Percentiles rank a stretch among this genome's conserved stretches.
Conservation (phyloP, 2,329 filamentous ascomycete genomes). For the Curvularia lunata region DNA sequence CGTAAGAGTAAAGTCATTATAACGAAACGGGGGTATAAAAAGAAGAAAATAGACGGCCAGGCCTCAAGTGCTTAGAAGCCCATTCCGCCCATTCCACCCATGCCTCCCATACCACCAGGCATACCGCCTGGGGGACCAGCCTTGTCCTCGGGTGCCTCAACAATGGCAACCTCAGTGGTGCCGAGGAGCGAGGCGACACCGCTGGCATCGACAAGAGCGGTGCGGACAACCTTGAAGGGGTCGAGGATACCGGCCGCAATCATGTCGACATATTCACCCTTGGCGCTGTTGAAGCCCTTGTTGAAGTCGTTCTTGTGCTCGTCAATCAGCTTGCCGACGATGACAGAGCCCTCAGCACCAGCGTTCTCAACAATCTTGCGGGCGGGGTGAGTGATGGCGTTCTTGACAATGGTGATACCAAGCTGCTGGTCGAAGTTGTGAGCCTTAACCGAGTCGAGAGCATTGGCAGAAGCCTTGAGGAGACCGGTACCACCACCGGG, state of each 20-base stretch:
- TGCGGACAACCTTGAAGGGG: constrained; percentile 98
- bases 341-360: constrained; percentile 90
- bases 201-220: constrained; percentile 90
- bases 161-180: constrained; percentile 97
- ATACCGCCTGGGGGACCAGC: constrained; percentile 62
- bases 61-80: constrained; percentile 55
- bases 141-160: constrained; percentile 96
- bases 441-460: constrained; percentile 80
- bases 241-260: constrained; percentile 96
- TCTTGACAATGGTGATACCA: constrained; percentile 96
- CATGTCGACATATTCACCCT: constrained; percentile 99
- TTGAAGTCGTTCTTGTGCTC: constrained; percentile 94
- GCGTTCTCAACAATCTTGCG: constrained; percentile 98
- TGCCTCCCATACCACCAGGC: constrained; percentile 61
- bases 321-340: constrained; percentile 97
- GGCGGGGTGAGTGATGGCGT: constrained; percentile 93
- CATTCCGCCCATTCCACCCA: constrained; percentile 64
- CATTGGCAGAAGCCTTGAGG: constrained; percentile 94
- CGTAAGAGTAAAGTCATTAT: constrained; percentile 44
- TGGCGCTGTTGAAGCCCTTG: constrained; percentile 95
- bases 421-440: constrained; percentile 99
- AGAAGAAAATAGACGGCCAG: constrained; percentile 33
- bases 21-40: constrained; percentile 40
- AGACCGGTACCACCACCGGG: constrained; percentile 97
- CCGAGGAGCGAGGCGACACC: constrained; percentile 96